Evolutionary conservation across 352 stramenopile species (phyloP), one percentile per base, ranked within the genome.

Genomic region (Phytophthora hybrid): DNA sequence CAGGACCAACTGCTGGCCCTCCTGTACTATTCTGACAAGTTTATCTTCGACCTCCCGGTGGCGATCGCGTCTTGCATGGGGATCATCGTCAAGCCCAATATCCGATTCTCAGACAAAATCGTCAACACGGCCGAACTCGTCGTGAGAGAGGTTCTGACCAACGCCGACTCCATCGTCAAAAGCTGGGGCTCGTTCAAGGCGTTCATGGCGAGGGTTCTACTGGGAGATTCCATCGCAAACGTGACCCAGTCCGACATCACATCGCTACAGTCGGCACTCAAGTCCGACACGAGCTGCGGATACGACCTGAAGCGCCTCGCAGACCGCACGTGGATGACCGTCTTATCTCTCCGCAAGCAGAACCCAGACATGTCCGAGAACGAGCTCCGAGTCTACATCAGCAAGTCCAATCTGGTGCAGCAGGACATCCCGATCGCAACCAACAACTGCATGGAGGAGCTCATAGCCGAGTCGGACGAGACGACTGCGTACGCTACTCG

Each of bases 31-130:
- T 69, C 63, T 7, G 69, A 82, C 44, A 56, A 80, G 6, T 66
- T 67, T 4, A 61, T 76, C 16, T 63, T 73, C 47, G 76, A 85
- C 37, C 39, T 85, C 13, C 78, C 78, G 1, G 61, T 74, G 16
- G 72, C 76, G 16, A 67, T 85, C 26, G 51, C 69, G 0, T 73
- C 54, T 1, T 85, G 78, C 47, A 29, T 79, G 9, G 76, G 76
- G 2, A 57, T 49, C 32, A 63, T 66, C n/a, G 51, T 61, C 2
- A 57, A 69, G 18, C 56, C 66, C 0, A 47, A 52, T 0, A 56
- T 79, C 19, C 58, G 77, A 7, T 67, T 75, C 41, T 63, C 54
- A 5, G 44, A 59, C 7, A 32, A 74, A 21, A 60, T 84, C 11
- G 21, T 73, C 16, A 70, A 78, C 37, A 66, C 71, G 2, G 62